These are phyloP conservation scores for Acanthamoeba healyi DNA, from an alignment of 208 protist genomes.

Conservation along the genomic window DNA sequence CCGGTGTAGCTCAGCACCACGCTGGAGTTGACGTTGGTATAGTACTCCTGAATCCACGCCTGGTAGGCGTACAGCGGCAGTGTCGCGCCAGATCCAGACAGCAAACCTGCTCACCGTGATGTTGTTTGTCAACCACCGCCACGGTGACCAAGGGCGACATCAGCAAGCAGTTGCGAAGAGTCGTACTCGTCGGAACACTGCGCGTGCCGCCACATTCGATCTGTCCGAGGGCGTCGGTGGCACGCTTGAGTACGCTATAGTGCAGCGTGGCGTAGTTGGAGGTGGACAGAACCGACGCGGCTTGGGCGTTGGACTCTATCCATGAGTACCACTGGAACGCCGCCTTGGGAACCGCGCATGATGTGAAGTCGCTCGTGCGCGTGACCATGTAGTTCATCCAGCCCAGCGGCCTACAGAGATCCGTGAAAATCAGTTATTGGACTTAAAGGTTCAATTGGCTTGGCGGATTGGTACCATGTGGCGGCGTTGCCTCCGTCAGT, in stretches of 20 bases:
- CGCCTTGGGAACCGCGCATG: neutral
- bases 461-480: neutral
- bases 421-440: neutral
- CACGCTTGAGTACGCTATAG: conserved; percentile 11
- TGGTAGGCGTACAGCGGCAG: neutral
- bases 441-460: no score
- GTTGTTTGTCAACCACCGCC: neutral
- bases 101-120: neutral
- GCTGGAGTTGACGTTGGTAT: conserved; percentile 2
- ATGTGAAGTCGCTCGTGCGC: neutral
- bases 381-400: conserved; percentile 38
- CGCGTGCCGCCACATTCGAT: neutral
- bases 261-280: neutral
- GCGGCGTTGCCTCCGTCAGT: neutral
- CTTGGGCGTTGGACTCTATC: conserved; percentile 14
- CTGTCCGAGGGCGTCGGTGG: neutral
- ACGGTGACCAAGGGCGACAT: neutral
- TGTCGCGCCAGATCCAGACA: neutral
- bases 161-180: neutral
- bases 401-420: neutral
- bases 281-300: neutral
- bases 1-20: conserved; percentile 7
- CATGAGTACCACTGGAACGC: conserved; percentile 1
- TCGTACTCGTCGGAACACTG: neutral
- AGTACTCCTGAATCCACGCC: conserved; percentile 20